phyloP scores from a whole-genome alignment of 257 asterid genomes.

The Solanum clarkiae region DNA sequence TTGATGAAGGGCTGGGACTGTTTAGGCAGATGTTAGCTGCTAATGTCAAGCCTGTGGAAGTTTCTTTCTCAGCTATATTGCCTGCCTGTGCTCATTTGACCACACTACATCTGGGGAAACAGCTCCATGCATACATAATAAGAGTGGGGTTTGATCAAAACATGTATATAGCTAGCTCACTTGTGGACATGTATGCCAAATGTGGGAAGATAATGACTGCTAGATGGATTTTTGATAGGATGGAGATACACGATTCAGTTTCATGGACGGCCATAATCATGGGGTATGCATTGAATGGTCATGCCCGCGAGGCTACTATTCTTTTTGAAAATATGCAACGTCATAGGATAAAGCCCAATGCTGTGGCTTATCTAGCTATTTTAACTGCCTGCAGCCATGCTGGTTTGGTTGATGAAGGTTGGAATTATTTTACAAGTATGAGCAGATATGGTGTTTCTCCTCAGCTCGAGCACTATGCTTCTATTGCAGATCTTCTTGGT shows the following conservation, averaged over 20 bases:
- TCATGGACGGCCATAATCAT: slow-evolving; percentile 88
- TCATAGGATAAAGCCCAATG: slow-evolving; percentile 51
- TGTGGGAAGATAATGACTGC: slow-evolving; percentile 60
- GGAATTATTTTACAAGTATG: slow-evolving; percentile 53
- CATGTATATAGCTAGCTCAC: slow-evolving; percentile 61
- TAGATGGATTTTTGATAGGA: slow-evolving; percentile 51
- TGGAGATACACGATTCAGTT: slow-evolving; percentile 56
- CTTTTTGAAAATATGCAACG: slow-evolving; percentile 52
- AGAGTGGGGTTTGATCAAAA: slow-evolving; percentile 51
- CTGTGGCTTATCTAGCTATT: slow-evolving; percentile 64
- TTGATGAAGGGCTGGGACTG: slow-evolving; percentile 52
- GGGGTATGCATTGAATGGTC: slow-evolving; percentile 81
- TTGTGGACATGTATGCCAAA: slow-evolving; percentile 87
- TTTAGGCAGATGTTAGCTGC: slow-evolving; percentile 68
- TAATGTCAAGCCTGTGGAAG: slow-evolving; percentile 47
- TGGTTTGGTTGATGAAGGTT: slow-evolving; percentile 76
- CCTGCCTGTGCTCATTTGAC: slow-evolving; percentile 87
- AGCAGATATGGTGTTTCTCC: slow-evolving; percentile 44
- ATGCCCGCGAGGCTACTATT: slow-evolving; percentile 48
- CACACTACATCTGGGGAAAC: slow-evolving; percentile 58
- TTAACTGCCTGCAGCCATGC: slow-evolving; percentile 89
- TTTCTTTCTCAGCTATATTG: slow-evolving; percentile 74
- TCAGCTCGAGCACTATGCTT: slow-evolving; percentile 60
- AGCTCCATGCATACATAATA: slow-evolving; percentile 67
- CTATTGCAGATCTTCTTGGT: slow-evolving; percentile 74